Conservation (phyloP, 495 filamentous ascomycete species). For the Trichoderma orchidacearum region DNA sequence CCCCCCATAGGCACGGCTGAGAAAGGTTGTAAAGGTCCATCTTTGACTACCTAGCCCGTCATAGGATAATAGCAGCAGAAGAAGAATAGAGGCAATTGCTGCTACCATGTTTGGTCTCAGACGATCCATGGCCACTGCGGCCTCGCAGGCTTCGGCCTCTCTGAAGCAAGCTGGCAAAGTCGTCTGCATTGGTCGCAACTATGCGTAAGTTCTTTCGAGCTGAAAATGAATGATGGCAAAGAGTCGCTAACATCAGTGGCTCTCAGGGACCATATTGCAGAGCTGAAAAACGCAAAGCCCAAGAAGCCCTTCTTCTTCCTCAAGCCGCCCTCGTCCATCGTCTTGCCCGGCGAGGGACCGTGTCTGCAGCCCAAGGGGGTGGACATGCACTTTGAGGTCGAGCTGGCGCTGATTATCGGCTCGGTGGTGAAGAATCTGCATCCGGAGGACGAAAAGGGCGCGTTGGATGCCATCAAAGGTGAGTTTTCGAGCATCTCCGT, state of each 20-base stretch:
- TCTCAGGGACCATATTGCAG: slow-evolving; percentile 80
- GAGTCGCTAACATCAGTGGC: background rate
- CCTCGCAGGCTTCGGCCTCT: slow-evolving; percentile 17
- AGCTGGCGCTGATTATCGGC: slow-evolving; percentile 79
- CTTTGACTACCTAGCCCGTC: too few relatives aligned
- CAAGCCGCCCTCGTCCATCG: slow-evolving; percentile 75
- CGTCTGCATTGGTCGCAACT: slow-evolving; percentile 95
- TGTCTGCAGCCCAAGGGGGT: slow-evolving; percentile 71
- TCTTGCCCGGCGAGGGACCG: slow-evolving; percentile 65
- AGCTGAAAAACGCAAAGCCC: slow-evolving; percentile 74
- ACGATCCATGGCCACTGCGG: slow-evolving; percentile 37
- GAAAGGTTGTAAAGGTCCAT: too few relatives aligned
- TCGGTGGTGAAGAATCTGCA: slow-evolving; percentile 63
- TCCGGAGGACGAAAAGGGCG: slow-evolving; percentile 43
- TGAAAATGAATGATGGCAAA: too few relatives aligned
- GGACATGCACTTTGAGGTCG: slow-evolving; percentile 87
- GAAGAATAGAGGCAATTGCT: too few relatives aligned
- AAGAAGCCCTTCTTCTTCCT: slow-evolving; percentile 98
- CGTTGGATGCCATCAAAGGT: slow-evolving; percentile 49
- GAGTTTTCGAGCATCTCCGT: too few relatives aligned
- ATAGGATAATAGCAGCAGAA: too few relatives aligned
- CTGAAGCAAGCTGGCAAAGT: slow-evolving; percentile 69
- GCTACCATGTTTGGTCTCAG: slow-evolving; percentile 12
- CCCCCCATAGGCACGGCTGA: too few relatives aligned
- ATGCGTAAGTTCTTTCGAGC: slow-evolving; percentile 67